These are phyloP conservation scores for Aspergillus tubingensis DNA, from an alignment of 2,329 filamentous ascomycete genomes.

Conservation along the genomic window DNA sequence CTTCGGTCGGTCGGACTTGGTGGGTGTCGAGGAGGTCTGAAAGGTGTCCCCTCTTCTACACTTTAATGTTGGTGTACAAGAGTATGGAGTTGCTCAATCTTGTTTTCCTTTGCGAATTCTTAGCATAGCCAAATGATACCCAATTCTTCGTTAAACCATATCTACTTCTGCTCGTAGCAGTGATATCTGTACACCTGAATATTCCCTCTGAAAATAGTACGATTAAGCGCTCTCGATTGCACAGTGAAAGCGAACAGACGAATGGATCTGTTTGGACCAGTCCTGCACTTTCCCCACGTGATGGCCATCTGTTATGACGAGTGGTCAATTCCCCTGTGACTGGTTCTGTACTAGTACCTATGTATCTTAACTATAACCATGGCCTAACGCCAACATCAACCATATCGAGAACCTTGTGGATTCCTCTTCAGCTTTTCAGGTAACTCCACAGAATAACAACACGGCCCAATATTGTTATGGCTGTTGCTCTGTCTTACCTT, in stretches of 20 bases:
- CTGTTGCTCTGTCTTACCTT: not conserved
- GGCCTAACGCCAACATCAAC: not conserved
- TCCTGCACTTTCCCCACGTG: no score
- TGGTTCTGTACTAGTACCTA: no score
- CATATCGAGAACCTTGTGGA: not conserved
- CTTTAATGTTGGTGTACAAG: slow-evolving; percentile 37
- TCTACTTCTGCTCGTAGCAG: no score
- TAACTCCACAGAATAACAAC: not conserved
- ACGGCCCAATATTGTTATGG: not conserved
- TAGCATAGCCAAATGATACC: not conserved
- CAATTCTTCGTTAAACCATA: no score
- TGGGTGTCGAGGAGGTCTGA: slow-evolving; percentile 91
- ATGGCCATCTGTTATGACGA: no score
- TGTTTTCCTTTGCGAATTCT: not conserved
- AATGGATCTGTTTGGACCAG: no score
- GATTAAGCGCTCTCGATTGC: no score
- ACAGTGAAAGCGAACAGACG: no score
- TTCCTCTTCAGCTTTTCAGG: not conserved
- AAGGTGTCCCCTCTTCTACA: slow-evolving; percentile 65
- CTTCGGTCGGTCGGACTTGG: slow-evolving; percentile 75
- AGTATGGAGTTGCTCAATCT: not conserved
- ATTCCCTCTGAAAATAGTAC: no score
- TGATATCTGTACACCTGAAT: no score
- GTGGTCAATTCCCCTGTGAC: no score
- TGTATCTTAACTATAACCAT: not conserved